A percentile compares a stretch with the other conserved stretches of the same genome.
Conservation (phyloP, 331 rosid species). For the Acacia concinna region DNA sequence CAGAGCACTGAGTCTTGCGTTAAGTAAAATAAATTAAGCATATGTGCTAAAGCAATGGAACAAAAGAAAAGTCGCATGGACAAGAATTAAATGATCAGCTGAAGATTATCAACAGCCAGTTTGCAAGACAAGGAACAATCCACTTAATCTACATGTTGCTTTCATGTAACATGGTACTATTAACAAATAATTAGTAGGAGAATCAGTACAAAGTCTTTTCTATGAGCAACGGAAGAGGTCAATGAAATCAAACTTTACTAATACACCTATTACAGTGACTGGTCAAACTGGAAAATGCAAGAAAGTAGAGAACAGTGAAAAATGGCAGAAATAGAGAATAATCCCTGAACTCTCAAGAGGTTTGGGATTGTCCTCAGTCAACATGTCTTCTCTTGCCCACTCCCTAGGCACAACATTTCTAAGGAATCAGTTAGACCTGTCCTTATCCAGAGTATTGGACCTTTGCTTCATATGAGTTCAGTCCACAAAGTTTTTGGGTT, state of each 20-base stretch:
- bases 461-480: not conserved
- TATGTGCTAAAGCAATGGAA: not conserved
- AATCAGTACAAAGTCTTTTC: not conserved
- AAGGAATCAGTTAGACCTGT: not conserved
- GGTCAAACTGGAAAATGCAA: not conserved
- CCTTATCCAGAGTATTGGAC: not conserved
- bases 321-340: not conserved
- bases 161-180: not conserved
- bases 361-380: not conserved
- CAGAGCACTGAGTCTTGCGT: conserved; percentile 14
- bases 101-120: conserved; percentile 10
- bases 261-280: not conserved
- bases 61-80: not conserved
- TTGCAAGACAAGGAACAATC: not conserved
- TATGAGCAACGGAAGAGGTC: not conserved
- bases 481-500: not conserved
- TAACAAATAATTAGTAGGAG: not conserved
- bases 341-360: not conserved
- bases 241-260: too few relatives aligned
- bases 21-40: not conserved
- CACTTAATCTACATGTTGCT: not conserved
- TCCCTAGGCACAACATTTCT: not conserved
- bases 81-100: not conserved
- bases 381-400: not conserved
- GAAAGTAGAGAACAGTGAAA: not conserved